Evolutionary conservation across 169 alveolate species (phyloP).

Genomic region (Cryptosporidium canis): DNA sequence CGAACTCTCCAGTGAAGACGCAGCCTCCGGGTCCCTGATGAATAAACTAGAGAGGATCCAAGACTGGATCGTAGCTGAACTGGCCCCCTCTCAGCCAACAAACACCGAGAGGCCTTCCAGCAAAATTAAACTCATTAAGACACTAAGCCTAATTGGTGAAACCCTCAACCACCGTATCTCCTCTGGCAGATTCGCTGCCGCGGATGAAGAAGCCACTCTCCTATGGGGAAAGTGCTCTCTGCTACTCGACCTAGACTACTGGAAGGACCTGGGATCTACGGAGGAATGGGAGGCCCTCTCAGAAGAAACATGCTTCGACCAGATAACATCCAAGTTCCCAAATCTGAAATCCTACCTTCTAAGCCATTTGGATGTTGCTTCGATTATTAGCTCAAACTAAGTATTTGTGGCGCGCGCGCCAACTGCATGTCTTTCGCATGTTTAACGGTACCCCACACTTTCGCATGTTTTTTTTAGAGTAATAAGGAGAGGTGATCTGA

Average conservation of each 20-base stretch:
- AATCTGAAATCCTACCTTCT: background rate
- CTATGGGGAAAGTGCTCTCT: conserved; percentile 60
- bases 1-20: background rate
- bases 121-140: background rate
- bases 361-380: background rate
- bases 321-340: conserved; percentile 36
- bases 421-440: background rate
- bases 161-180: background rate
- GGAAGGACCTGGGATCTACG: background rate
- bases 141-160: conserved; percentile 13
- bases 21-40: background rate
- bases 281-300: background rate
- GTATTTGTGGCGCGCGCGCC: background rate
- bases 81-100: background rate
- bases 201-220: background rate
- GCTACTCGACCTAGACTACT: conserved; percentile 32
- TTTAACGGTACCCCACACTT: conserved; percentile 15
- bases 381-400: background rate
- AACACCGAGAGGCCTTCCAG: background rate
- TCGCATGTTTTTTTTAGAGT: background rate
- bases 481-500: background rate
- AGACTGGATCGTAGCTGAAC: background rate
- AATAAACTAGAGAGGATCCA: background rate
- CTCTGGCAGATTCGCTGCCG: background rate
- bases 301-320: conserved; percentile 41